Evolutionary conservation across 768 basidiomycete species (phyloP).

Genomic region (Pilatotrama ljubarskyi): DNA sequence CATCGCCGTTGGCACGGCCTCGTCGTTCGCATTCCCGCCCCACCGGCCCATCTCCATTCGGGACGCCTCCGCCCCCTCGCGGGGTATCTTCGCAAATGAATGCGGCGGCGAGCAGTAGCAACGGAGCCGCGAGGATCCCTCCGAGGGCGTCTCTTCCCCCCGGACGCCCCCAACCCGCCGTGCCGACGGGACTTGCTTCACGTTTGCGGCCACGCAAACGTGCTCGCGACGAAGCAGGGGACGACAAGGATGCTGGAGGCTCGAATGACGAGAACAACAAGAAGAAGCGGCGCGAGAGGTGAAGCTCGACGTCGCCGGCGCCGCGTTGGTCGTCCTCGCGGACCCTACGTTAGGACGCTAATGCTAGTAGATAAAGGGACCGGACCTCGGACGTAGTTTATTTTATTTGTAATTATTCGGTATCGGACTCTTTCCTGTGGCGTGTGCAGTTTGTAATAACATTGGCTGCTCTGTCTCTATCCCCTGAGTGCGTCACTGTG

Average conservation of each 20-base stretch:
- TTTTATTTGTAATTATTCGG: neutral
- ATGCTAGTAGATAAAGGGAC: neutral
- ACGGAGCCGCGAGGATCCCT: no score
- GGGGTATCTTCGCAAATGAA: no score
- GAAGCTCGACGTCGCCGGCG: neutral
- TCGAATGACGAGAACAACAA: neutral
- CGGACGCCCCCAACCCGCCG: no score
- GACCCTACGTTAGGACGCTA: neutral
- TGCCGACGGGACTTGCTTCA: no score
- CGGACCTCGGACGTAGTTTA: neutral
- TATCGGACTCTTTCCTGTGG: neutral
- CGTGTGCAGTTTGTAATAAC: constrained; percentile 13
- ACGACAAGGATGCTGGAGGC: no score
- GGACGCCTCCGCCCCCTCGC: no score
- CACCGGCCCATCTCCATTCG: no score
- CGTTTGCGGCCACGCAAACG: neutral
- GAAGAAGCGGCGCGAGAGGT: constrained; percentile 1
- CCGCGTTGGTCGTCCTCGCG: neutral
- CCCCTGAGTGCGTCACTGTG: no score
- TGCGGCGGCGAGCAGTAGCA: no score
- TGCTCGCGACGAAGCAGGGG: neutral
- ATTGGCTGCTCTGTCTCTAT: neutral
- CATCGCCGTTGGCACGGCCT: no score
- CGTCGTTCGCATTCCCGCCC: no score
- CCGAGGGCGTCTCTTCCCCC: no score